Evolutionary conservation across 352 stramenopile species (phyloP), one percentile per base, ranked within the genome.

Genomic region (Elongisporangium senticosum): DNA sequence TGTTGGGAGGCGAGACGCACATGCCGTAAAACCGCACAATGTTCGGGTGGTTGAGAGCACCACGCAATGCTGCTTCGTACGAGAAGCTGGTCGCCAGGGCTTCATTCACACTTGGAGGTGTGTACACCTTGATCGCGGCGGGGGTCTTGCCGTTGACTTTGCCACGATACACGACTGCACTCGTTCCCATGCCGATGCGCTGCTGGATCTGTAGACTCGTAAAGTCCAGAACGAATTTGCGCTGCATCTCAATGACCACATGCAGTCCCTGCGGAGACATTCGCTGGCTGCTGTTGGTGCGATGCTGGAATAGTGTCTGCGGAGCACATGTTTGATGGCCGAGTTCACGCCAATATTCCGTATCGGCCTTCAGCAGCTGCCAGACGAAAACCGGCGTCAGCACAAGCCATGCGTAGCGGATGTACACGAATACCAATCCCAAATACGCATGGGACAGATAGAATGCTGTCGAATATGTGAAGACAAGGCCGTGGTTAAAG

Each of bases 81-180:
- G 69, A 76, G 49, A 90, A 87, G 49, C 63, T 64, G 0, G 71
- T 68, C 0, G 88, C 64, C 0, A 67, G 69, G 23, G 74, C 75
- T 52, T 88, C 77, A 0, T 67, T 84, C 26, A 91, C 72, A 33
- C 77, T 77, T 1, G 53, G 54, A 7, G 79, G 81, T 0, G 77
- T 83, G 57, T 86, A 91, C 14, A 89, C 71, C 60, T 91, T 79
- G 54, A 84, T 69, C 0, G 79, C 79, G 17, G 87, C 79, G 3
- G 69, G 70, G 0, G 59, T 75, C 19, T 73, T 75, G 3, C 61
- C 77, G 22, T 71, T 63, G 2, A 83, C 62, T 23, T 67, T 28
- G 8, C 77, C 79, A n/a, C 68, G 61, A 64, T 79, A 86, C 1
- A 89, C 79, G 19, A 71, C 63, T 14, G 79, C 79, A 3, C 67